These are phyloP conservation scores for Saturnispora ahearnii DNA, from an alignment of 805 yeast species.

Conservation along the genomic window DNA sequence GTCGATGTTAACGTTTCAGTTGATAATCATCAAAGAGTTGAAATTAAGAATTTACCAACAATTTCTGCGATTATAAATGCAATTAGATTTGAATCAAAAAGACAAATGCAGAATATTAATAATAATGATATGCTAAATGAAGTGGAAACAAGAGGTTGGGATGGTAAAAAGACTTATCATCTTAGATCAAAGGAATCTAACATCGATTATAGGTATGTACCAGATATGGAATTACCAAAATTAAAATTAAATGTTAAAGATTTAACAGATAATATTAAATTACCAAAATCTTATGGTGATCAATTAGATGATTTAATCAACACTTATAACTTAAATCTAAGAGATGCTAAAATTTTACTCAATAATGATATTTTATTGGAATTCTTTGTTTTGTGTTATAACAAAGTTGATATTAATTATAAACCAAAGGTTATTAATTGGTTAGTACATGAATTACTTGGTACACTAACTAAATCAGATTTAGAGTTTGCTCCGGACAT, in stretches of 20 bases:
- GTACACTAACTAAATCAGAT: conserved; percentile 49
- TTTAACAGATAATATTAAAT: conserved; percentile 31
- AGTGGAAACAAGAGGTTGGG: conserved; percentile 87
- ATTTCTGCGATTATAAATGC: conserved; percentile 75
- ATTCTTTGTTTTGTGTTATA: conserved; percentile 43
- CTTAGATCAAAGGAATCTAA: conserved; percentile 72
- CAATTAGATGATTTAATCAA: conserved; percentile 37
- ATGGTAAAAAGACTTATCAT: conserved; percentile 58
- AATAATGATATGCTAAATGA: conserved; percentile 7
- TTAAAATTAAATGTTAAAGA: conserved; percentile 39
- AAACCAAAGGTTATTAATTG: conserved; percentile 31
- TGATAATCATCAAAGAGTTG: conserved; percentile 64
- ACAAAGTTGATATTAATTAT: conserved; percentile 15
- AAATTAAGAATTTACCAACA: conserved; percentile 81
- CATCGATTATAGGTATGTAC: conserved; percentile 86
- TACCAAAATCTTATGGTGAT: conserved; percentile 60
- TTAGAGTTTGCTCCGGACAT: conserved; percentile 25
- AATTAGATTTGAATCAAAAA: conserved; percentile 55
- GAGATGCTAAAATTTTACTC: conserved; percentile 68
- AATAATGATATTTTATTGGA: conserved; percentile 38
- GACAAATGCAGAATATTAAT: conserved; percentile 49
- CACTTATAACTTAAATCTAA: conserved; percentile 52
- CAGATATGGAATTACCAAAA: conserved; percentile 80
- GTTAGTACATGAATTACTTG: conserved; percentile 75
- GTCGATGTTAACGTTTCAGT: conserved; percentile 92